Percentiles rank a stretch among this genome's conserved stretches.
Evolutionary conservation across 2,329 filamentous ascomycete species (phyloP).

Genomic region (Colletotrichum zoysiae): DNA sequence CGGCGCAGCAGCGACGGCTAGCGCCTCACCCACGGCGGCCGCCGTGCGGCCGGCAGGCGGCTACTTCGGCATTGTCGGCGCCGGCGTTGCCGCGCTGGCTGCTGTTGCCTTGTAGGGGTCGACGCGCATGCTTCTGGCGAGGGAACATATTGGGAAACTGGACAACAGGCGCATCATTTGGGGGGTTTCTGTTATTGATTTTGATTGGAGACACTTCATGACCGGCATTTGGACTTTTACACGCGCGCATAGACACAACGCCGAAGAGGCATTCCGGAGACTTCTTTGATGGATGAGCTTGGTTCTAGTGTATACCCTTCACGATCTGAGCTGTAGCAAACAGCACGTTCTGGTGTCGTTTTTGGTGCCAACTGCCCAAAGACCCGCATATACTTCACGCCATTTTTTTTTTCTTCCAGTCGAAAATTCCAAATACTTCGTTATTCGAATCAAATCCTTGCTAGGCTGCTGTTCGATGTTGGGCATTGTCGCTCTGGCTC

Average conservation of each 20-base stretch:
- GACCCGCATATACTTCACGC: not conserved
- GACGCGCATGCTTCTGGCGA: not conserved
- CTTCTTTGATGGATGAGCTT: not conserved
- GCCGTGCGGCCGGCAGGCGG: conserved; percentile 10
- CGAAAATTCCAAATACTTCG: conserved; percentile 4
- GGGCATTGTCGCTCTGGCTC: not conserved
- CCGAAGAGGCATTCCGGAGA: too few species aligned
- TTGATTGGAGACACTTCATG: too few species aligned
- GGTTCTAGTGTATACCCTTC: not conserved
- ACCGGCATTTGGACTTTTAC: too few species aligned
- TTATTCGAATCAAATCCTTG: not conserved
- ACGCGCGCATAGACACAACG: not conserved
- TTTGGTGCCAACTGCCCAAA: not conserved
- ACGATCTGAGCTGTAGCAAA: not conserved
- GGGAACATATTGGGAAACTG: not conserved
- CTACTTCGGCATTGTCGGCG: conserved; percentile 28
- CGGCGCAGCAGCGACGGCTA: conserved; percentile 7
- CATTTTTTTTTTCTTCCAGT: not conserved
- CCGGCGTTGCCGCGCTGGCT: conserved; percentile 21
- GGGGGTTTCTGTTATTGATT: not conserved
- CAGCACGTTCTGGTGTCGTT: not conserved
- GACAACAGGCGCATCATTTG: conserved; percentile 1
- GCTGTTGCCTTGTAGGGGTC: conserved; percentile 17
- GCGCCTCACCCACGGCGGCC: not conserved
- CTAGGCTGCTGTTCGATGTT: not conserved